Base-by-base conservation (phyloP, 305 asterid species). In the Rubia balearica region DNA sequence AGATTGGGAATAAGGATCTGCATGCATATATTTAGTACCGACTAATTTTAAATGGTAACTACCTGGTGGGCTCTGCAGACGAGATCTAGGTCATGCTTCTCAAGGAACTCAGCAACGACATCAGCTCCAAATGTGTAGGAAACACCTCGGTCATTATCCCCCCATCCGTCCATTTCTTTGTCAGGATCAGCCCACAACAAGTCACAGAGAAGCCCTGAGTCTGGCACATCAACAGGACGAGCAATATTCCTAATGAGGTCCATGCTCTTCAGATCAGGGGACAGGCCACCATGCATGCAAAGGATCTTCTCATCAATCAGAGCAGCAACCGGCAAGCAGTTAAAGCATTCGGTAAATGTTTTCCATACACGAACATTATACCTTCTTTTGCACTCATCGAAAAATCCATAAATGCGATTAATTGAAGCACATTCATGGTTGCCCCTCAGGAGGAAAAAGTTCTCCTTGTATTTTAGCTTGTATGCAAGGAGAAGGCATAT, bases 1-100 rank as follows among this genome's bases (percentile, higher is more conserved):
- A 51, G 5, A 30, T 2, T 10, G 24, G 7, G 16, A 48, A 49
- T 14, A 56, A 8, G 16, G 46, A 55, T 19, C 8, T 21, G 38
- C 21, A 30, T 62, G 36, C 60, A 55, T 14, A 13, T 16, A 22
- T 13, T 24, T 7, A 36, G 42, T 0, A 51, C 55, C 13, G 10
- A 68, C 41, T 53, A n/a, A 40, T 61, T 21, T 59, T 61, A 7
- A 51, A 61, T 24, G n/a, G 53, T 0, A 51, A 24, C 38, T 71
- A 76, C 80, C 80, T 76, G 80, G 69, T 76, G 80, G 46, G 80
- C 80, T 56, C 80, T 70, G 33, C 80, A 76, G 65, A 76, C n/a
- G 19, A 76, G 75, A 59, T 76, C 80, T 38, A 76, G 80, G 68
- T 76, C 80, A 76, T 65, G 76, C 73, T 76, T 76, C 72, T 76